Percentiles rank a stretch among this genome's conserved stretches.
These are phyloP conservation scores for Rhodotorula paludigena DNA, from an alignment of 768 basidiomycete genomes.

Conservation along the genomic window DNA sequence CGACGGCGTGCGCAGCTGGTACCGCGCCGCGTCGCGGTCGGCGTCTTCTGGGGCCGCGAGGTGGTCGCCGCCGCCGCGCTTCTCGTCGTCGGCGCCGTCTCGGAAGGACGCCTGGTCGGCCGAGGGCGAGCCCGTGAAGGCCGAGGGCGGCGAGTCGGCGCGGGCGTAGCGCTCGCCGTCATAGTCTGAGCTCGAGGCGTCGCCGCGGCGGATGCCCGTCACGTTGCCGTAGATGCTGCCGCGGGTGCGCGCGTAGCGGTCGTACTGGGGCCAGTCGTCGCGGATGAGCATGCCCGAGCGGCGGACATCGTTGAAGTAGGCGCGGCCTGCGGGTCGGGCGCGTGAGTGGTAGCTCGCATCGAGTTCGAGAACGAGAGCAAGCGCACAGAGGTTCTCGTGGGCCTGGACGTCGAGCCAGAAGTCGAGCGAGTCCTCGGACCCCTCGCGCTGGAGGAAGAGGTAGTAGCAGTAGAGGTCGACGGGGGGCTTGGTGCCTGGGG, in stretches of 20 bases:
- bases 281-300: constrained; percentile 88
- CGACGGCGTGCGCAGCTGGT: constrained; percentile 36
- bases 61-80: constrained; percentile 4
- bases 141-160: background rate
- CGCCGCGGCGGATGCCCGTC: constrained; percentile 31
- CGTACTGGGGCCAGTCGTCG: constrained; percentile 98
- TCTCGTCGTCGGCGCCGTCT: background rate
- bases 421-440: constrained; percentile 90
- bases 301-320: constrained; percentile 97
- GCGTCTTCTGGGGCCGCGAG: constrained; percentile 9
- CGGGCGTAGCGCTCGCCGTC: background rate
- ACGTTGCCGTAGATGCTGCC: constrained; percentile 66
- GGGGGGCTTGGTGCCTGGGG: constrained; percentile 56
- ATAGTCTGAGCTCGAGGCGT: background rate
- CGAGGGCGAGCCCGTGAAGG: background rate
- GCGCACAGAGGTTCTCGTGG: constrained; percentile 85
- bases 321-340: constrained; percentile 51
- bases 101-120: background rate
- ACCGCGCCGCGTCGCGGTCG: constrained; percentile 15
- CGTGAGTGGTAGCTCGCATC: background rate
- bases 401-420: constrained; percentile 99
- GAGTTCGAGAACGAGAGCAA: no score
- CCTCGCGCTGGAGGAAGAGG: constrained; percentile 91
- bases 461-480: constrained; percentile 84
- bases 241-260: constrained; percentile 82